Percentiles rank a stretch among this genome's conserved stretches.
Conservation (phyloP, 192 early-diverging fungal genomes). For the Bifiguratus adelaidae region DNA sequence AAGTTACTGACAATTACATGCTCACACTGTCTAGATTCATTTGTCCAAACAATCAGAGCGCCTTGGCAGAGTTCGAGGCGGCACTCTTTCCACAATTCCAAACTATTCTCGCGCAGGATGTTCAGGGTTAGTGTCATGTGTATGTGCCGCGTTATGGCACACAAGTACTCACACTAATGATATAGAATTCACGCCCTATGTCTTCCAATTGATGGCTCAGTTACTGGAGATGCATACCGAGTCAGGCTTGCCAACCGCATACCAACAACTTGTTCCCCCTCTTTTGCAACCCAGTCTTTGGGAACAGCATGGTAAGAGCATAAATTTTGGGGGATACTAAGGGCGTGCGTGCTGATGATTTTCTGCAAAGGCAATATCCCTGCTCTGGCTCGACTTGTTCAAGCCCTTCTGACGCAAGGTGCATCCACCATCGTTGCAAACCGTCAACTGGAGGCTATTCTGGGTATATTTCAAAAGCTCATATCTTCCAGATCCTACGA, state of each 20-base stretch:
- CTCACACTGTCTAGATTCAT: conserved; percentile 49
- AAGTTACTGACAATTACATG: conserved; percentile 2
- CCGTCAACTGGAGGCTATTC: conserved; percentile 66
- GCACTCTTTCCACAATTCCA: conserved; percentile 87
- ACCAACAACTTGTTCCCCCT: conserved; percentile 61
- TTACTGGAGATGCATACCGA: conserved; percentile 68
- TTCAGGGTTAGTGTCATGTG: conserved; percentile 42
- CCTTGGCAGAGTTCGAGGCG: conserved; percentile 74
- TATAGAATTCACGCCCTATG: conserved; percentile 90
- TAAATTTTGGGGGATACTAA: no score
- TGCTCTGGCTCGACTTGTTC: conserved; percentile 81
- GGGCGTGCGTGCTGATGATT: no score
- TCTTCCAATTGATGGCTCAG: conserved; percentile 92
- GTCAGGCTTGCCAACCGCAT: conserved; percentile 53
- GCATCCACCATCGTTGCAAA: conserved; percentile 53
- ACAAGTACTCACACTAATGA: no score
- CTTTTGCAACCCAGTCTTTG: conserved; percentile 82
- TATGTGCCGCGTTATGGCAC: no score
- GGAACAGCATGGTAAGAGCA: conserved; percentile 38
- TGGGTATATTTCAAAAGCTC: conserved; percentile 86
- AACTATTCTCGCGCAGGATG: conserved; percentile 72
- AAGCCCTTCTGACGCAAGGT: conserved; percentile 75
- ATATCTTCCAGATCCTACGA: conserved; percentile 77
- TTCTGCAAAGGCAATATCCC: conserved; percentile 71
- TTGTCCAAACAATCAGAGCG: conserved; percentile 53